Evolutionary conservation across 495 filamentous ascomycete species (phyloP).

Genomic region (Tuber calosporum): DNA sequence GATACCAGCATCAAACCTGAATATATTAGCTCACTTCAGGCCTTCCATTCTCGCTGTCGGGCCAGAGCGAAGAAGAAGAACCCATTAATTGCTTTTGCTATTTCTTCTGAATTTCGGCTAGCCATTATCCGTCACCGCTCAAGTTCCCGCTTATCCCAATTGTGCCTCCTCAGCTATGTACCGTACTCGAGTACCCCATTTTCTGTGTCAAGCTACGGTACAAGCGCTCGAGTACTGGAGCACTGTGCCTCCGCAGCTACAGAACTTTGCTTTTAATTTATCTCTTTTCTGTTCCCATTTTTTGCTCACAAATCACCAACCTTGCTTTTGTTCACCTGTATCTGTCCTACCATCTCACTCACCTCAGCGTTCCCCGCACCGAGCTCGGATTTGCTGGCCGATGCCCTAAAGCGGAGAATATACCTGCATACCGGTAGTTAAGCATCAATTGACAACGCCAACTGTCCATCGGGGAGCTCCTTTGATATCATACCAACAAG

Average conservation of each 20-base stretch:
- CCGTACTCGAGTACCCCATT: no score
- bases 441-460: background rate
- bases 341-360: constrained; percentile 26
- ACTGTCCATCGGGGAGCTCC: background rate
- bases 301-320: background rate
- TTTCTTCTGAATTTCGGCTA: background rate
- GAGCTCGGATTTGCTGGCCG: constrained; percentile 36
- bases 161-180: background rate
- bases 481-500: background rate
- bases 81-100: background rate
- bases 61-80: background rate
- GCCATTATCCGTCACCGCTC: background rate
- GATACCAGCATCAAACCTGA: background rate
- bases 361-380: constrained; percentile 8
- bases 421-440: constrained; percentile 41
- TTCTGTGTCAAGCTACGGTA: background rate
- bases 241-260: background rate
- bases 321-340: constrained; percentile 15
- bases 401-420: constrained; percentile 35
- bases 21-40: background rate
- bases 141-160: background rate
- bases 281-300: background rate
- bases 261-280: background rate
- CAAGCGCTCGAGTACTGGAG: no score
- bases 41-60: background rate